A percentile compares a stretch with the other conserved stretches of the same genome.
Evolutionary conservation across 148 eudicot species (phyloP).

Genomic region (Spergularia bocconei): DNA sequence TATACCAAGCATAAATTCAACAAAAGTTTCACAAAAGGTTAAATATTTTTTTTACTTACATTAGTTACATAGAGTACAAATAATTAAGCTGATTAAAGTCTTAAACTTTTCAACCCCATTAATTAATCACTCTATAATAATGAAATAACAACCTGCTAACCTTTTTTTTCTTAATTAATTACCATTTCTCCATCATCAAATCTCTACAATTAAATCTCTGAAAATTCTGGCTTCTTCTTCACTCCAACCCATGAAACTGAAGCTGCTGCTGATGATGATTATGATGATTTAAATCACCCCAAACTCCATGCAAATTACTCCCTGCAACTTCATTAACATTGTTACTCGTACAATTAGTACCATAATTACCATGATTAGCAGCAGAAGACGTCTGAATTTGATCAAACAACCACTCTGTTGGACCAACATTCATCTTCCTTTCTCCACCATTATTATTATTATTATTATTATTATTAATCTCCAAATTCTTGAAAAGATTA

Average conservation of each 20-base stretch:
- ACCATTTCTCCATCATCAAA: background rate
- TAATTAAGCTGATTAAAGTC: background rate
- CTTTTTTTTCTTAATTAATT: background rate
- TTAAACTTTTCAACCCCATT: background rate
- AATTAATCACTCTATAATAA: background rate
- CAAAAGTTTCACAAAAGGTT: background rate
- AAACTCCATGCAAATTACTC: slow-evolving; percentile 36
- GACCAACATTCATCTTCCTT: slow-evolving; percentile 25
- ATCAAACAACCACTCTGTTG: slow-evolving; percentile 68
- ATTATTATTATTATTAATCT: slow-evolving; percentile 18
- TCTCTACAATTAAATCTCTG: too few species aligned
- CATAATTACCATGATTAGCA: background rate
- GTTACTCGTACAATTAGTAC: background rate
- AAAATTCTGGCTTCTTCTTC: background rate
- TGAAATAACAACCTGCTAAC: slow-evolving; percentile 1
- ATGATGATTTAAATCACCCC: slow-evolving; percentile 36
- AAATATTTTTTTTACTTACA: background rate
- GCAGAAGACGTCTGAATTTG: slow-evolving; percentile 23
- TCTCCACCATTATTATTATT: background rate
- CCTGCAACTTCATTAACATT: slow-evolving; percentile 13
- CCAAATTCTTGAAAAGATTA: slow-evolving; percentile 50
- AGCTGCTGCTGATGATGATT: slow-evolving; percentile 20
- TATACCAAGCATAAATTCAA: background rate
- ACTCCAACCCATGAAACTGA: slow-evolving; percentile 46
- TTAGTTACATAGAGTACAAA: slow-evolving; percentile 8